phyloP scores from a whole-genome alignment of 106 monocot genomes.

The Acanthochlamys bracteata region DNA sequence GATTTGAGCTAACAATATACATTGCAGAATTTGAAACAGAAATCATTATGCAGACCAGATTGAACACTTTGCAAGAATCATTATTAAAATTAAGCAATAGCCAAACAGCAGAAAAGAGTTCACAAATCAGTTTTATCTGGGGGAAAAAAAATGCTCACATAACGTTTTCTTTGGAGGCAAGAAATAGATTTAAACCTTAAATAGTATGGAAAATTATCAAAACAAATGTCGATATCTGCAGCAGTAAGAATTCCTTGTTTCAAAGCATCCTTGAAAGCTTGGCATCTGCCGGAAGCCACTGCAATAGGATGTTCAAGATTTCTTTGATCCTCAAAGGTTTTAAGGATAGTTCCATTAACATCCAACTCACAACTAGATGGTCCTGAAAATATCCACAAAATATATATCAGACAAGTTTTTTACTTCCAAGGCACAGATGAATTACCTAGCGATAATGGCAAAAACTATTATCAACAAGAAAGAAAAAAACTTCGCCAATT shows the following conservation, averaged over 20 bases:
- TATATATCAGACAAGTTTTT: conserved; percentile 24
- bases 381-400: conserved; percentile 39
- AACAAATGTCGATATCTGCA: conserved; percentile 50
- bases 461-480: conserved; percentile 16
- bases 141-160: background rate
- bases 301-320: conserved; percentile 23
- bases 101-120: background rate
- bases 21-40: too few relatives aligned
- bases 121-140: background rate
- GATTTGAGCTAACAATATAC: too few relatives aligned
- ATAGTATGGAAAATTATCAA: conserved; percentile 90
- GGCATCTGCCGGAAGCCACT: conserved; percentile 37
- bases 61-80: too few relatives aligned
- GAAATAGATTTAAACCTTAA: conserved; percentile 39
- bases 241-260: conserved; percentile 63
- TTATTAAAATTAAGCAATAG: too few relatives aligned
- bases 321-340: conserved; percentile 40
- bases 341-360: conserved; percentile 34
- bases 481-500: conserved; percentile 1
- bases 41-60: too few relatives aligned
- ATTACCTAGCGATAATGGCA: conserved; percentile 20
- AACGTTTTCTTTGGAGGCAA: background rate
- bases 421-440: conserved; percentile 23
- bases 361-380: conserved; percentile 44
- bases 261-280: conserved; percentile 65